Evolutionary conservation across 768 basidiomycete species (phyloP), one percentile per base, ranked within the genome.

Genomic region (Hypsizygus marmoreus): DNA sequence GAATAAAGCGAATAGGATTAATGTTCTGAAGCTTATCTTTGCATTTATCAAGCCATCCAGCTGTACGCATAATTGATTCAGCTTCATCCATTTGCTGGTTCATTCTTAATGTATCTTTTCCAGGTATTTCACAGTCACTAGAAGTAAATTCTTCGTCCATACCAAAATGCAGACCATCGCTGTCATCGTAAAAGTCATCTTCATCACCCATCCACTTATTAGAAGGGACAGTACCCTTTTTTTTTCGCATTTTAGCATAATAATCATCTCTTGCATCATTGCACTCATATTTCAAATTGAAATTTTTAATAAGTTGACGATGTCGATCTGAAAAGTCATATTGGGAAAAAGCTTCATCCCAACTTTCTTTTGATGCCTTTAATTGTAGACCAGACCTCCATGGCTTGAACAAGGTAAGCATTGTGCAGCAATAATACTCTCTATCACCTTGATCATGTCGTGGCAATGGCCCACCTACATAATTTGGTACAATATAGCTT

Each of bases 401-500:
- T 0, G 63, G 64, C 26, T 55, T 58, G 37, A 67, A 67, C 1
- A 67, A 33, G 1, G 58, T 59, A 9, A 68, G 40, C 67, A 68
- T 67, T 1, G 65, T 58, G 8, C 24, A 33, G 32, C 63, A 69
- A 33, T 67, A 69, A 36, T 51, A 66, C n/a, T 65, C 63, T 4
- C 56, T 28, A 42, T 63, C 62, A 1, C 63, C 66, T 50, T 57
- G 39, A 38, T 69, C 67, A 31, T 16, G 28, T 23, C 63, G n/a
- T 1, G 68, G 69, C 4, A 43, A 33, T 20, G 42, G 17, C 24
- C 17, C 19, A 10, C 42, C 42, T 31, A 43, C 16, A 9, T 33
- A 33, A 19, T 43, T 43, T 6, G 42, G 32, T 22, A 43, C 31
- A 23, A 16, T 33, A n/a, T 20, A 43, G 7, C 5, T 12, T 35